Evolutionary conservation across 1,139 yeast genomes (phyloP).

Genomic region (Suhomyces kunorum): DNA sequence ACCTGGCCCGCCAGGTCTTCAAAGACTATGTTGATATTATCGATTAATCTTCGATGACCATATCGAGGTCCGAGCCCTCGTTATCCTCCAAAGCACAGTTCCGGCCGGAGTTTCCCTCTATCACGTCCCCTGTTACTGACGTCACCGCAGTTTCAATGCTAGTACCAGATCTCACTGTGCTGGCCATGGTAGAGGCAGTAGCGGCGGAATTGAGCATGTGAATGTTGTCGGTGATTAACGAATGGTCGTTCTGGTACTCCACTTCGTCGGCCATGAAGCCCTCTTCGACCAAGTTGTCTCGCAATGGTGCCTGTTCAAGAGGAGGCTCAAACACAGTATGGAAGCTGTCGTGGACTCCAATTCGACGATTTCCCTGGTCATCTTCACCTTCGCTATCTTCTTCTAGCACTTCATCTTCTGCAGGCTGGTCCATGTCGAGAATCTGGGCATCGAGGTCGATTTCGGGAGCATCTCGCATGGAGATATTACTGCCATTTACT

Average conservation of each 20-base stretch:
- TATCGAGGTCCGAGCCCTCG: slow-evolving; percentile 44
- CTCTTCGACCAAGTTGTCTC: slow-evolving; percentile 21
- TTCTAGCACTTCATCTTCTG: slow-evolving; percentile 15
- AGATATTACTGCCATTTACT: slow-evolving; percentile 12
- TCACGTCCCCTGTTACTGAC: slow-evolving; percentile 18
- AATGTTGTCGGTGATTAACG: slow-evolving; percentile 23
- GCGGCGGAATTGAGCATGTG: slow-evolving; percentile 25
- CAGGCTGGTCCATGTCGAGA: slow-evolving; percentile 41
- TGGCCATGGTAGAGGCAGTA: slow-evolving; percentile 12
- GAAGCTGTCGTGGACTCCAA: slow-evolving; percentile 2
- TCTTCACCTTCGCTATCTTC: slow-evolving; percentile 15
- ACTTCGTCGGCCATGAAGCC: slow-evolving; percentile 61
- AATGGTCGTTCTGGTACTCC: slow-evolving; percentile 58
- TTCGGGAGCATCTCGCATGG: slow-evolving; percentile 13
- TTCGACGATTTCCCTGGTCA: slow-evolving; percentile 15
- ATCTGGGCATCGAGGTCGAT: slow-evolving; percentile 52
- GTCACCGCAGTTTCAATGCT: slow-evolving; percentile 25
- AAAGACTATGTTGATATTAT: not conserved
- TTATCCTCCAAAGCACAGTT: slow-evolving; percentile 21
- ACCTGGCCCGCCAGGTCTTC: too few species aligned
- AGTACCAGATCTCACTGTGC: slow-evolving; percentile 20
- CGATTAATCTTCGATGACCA: slow-evolving; percentile 45
- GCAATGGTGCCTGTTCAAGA: slow-evolving; percentile 3
- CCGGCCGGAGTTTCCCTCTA: slow-evolving; percentile 10
- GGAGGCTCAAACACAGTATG: not conserved